Conservation (phyloP, 352 stramenopile genomes). For the Phytophthora ramorum region DNA sequence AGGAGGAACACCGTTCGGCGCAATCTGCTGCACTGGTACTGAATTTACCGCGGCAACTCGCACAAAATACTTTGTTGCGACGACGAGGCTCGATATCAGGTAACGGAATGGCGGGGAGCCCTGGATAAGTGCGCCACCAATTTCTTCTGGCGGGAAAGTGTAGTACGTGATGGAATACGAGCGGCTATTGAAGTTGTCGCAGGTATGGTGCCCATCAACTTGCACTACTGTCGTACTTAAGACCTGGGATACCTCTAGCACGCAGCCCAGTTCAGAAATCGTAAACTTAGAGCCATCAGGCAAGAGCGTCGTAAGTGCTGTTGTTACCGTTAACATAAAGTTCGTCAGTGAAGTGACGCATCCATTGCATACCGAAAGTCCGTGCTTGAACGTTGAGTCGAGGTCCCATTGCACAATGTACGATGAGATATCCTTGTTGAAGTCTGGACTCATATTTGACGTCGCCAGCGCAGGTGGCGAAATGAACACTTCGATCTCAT, state of each 20-base stretch:
- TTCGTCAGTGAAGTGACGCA: conserved; percentile 56
- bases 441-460: conserved; percentile 62
- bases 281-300: conserved; percentile 48
- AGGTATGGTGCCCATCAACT: conserved; percentile 33
- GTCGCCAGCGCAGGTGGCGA: conserved; percentile 68
- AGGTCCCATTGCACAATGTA: conserved; percentile 94
- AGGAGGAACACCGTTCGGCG: conserved; percentile 72
- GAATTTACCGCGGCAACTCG: conserved; percentile 92
- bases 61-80: conserved; percentile 89
- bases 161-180: conserved; percentile 73
- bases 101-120: conserved; percentile 86
- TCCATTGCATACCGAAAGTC: conserved; percentile 47
- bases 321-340: conserved; percentile 47
- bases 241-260: conserved; percentile 39
- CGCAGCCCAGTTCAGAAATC: conserved; percentile 57
- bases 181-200: conserved; percentile 54
- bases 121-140: conserved; percentile 67
- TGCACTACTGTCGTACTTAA: conserved; percentile 34
- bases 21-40: conserved; percentile 88
- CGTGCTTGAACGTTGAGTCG: conserved; percentile 74
- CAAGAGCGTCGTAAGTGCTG: conserved; percentile 7
- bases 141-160: conserved; percentile 49
- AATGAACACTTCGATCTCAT: conserved; percentile 93
- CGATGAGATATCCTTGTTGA: conserved; percentile 88
- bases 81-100: conserved; percentile 74